Conservation (phyloP, 345 rosid genomes). For the Eucalyptus shirleyi region DNA sequence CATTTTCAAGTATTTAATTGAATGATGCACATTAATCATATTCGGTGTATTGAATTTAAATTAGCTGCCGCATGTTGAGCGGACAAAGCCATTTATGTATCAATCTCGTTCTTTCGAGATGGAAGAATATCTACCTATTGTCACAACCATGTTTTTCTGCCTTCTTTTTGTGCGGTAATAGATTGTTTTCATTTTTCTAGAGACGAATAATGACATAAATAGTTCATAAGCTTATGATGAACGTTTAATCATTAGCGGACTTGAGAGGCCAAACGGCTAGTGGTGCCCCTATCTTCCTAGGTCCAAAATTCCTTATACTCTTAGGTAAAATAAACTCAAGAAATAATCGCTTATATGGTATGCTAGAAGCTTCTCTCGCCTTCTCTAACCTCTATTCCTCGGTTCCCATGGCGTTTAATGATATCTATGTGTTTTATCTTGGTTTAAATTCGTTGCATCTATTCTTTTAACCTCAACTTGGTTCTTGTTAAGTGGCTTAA, state of each 20-base stretch:
- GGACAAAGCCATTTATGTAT: neutral
- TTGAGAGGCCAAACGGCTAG: neutral
- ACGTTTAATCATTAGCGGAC: neutral
- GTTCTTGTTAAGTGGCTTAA: no score
- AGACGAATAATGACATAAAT: neutral
- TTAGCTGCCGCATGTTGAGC: neutral
- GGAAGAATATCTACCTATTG: neutral
- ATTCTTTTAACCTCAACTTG: no score
- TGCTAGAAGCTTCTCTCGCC: neutral
- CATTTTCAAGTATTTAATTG: neutral
- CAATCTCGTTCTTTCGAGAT: neutral
- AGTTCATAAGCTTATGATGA: no score
- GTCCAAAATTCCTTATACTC: neutral
- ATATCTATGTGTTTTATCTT: neutral
- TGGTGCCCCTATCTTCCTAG: neutral
- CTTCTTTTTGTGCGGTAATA: neutral
- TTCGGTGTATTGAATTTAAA: neutral
- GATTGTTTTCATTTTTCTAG: neutral
- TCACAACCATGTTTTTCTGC: neutral
- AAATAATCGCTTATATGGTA: neutral
- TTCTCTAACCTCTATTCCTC: neutral
- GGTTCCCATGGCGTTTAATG: neutral
- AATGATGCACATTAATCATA: neutral
- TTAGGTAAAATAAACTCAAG: neutral
- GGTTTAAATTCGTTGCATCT: neutral